Base-by-base conservation (phyloP, 2,329 filamentous ascomycete genomes). In the Colletotrichum siamense region DNA sequence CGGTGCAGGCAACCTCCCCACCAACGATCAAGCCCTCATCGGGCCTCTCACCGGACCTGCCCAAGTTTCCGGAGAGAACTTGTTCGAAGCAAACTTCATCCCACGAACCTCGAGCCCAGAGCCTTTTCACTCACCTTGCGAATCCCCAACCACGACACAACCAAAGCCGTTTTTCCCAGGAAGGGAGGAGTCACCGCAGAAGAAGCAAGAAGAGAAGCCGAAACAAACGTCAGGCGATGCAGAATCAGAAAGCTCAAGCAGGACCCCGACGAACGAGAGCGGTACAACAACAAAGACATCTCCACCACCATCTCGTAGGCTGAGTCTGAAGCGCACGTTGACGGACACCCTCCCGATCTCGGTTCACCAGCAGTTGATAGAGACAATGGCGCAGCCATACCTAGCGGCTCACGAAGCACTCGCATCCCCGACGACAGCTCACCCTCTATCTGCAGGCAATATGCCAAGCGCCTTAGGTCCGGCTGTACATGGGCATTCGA, bases 301-400 rank as follows among this genome's bases (percentile, higher is more conserved):
- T 5, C 89, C 91, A 22, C 91, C 92, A 32, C 78, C 86, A 18
- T 91, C 92, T 72, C 88, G 92, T 78, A 92, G 93, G 71, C 90
- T 92, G 69, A 94, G 85, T 72, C 85, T 98, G 78, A 98, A 96
- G 86, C 92, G 96, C 81, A 98, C 96, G 22, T 94, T 95, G 85
- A 99, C 96, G 18, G 96, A 99, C 84, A 92, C 95, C 26, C 91
- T 92, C 69, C 91, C 94, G 22, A 89, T 95, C 32, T 92, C 92
- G 22, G 87, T 98, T 78, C 95, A 98, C 84, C 93, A 94, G 80
- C 96, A 94, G 85, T 91, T 98, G 62, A 92, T 96, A 80, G 96
- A 99, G 81, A 94, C 94, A 67, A 89, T 98, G 84, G 93, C 95
- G 28, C 94, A 96, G 83, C 96, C 96, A 18, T 98, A 95, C 82